Conservation (phyloP, 495 filamentous ascomycete species). For the Eremomyces bilateralis region DNA sequence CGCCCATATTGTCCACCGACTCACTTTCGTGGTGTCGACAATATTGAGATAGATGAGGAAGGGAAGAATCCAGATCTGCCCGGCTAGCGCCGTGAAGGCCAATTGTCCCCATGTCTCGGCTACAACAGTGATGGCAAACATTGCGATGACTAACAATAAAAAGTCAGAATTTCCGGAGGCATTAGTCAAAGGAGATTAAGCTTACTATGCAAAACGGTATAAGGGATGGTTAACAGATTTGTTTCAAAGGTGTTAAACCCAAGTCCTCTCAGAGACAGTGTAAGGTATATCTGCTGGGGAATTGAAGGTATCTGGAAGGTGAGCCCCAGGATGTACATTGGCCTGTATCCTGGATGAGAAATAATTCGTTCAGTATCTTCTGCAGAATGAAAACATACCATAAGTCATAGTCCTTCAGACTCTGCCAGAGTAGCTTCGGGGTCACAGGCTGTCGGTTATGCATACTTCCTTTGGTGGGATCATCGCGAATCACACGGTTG, state of each 20-base stretch:
- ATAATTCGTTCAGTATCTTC: no score
- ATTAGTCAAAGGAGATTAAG: neutral
- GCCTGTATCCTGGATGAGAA: no score
- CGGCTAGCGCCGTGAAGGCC: slow-evolving; percentile 3
- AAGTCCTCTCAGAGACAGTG: slow-evolving; percentile 32
- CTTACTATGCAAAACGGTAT: slow-evolving; percentile 6
- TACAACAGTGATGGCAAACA: slow-evolving; percentile 5
- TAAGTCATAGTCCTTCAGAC: slow-evolving; percentile 44
- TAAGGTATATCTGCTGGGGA: slow-evolving; percentile 35
- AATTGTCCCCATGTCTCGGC: slow-evolving; percentile 6
- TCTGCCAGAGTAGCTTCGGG: slow-evolving; percentile 31
- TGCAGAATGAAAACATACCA: slow-evolving; percentile 23
- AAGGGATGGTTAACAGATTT: slow-evolving; percentile 46
- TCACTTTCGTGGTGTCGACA: slow-evolving; percentile 22
- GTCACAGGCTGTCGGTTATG: slow-evolving; percentile 37
- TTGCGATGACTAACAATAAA: slow-evolving; percentile 3
- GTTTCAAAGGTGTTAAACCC: slow-evolving; percentile 46
- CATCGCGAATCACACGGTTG: slow-evolving; percentile 49
- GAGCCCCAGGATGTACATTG: slow-evolving; percentile 43
- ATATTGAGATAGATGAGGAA: slow-evolving; percentile 32
- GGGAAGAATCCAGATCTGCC: slow-evolving; percentile 16
- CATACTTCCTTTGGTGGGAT: slow-evolving; percentile 43
- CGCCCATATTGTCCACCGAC: slow-evolving; percentile 32
- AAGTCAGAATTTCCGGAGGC: slow-evolving; percentile 1
- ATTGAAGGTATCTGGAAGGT: slow-evolving; percentile 31